Evolutionary conservation across 202 grass and related monocot species (phyloP).

Genomic region (Cymbopogon flexuosus): DNA sequence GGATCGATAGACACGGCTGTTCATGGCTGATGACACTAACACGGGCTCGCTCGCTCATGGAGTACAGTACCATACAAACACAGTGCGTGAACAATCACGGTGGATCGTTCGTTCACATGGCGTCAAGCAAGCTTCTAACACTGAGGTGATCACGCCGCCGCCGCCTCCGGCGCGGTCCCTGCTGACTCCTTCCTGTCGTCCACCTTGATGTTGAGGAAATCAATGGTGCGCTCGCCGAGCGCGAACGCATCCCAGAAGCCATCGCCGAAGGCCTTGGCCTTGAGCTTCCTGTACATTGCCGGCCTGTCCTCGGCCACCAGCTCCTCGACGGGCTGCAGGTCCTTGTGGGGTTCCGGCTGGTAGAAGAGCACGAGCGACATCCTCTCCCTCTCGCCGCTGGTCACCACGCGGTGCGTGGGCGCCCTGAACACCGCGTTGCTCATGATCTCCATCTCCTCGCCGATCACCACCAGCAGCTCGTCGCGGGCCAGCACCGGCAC

Average conservation of each 20-base stretch:
- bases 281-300: slow-evolving; percentile 39
- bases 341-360: slow-evolving; percentile 38
- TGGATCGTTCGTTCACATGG: background rate
- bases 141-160: background rate
- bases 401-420: slow-evolving; percentile 48
- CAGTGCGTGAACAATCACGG: background rate
- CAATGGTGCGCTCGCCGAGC: slow-evolving; percentile 38
- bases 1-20: too few species aligned
- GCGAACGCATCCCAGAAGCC: slow-evolving; percentile 42
- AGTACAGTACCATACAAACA: background rate
- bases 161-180: background rate
- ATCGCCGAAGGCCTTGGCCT: slow-evolving; percentile 30
- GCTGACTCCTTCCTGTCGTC: too few species aligned
- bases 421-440: slow-evolving; percentile 58
- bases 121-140: background rate
- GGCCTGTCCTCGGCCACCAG: slow-evolving; percentile 37
- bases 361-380: slow-evolving; percentile 51
- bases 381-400: slow-evolving; percentile 29
- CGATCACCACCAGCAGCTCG: slow-evolving; percentile 44
- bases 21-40: too few species aligned
- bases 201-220: slow-evolving; percentile 41
- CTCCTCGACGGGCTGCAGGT: slow-evolving; percentile 40
- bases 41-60: too few species aligned
- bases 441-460: slow-evolving; percentile 69
- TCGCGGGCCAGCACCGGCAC: slow-evolving; percentile 24